Evolutionary conservation across 352 stramenopile species (phyloP), one percentile per base, ranked within the genome.

Genomic region (Peronospora belbahrii): DNA sequence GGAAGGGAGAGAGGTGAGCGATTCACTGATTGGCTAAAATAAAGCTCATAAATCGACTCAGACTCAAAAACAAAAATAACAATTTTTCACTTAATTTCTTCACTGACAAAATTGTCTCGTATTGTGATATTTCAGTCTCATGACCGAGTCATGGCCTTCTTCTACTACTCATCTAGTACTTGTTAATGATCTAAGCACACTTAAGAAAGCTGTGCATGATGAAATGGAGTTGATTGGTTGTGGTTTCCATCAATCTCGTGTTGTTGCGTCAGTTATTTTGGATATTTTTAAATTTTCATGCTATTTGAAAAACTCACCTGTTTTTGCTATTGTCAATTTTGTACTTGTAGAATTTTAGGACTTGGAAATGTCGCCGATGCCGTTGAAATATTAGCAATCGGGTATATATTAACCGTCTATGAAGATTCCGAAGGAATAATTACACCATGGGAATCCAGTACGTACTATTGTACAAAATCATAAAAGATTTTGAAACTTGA

Each of bases 361-460:
- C 71, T 84, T 34, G 86, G 77, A 14, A 96, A 95, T 60, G 84
- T 91, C 2, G 82, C 83, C 0, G 86, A 96, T 54, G 86, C 86
- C 2, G 84, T 95, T 11, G 86, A 96, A 62, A 89, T 96, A 50
- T 67, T 95, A 11, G 80, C 78, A 30, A 92, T 95, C 36, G 85
- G 86, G 8, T 96, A 94, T 54, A 94, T 96, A 32, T 46, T 96
- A 27, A 82, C 70, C 0, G 72, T 84, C 0, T 86, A 86, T 41
- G 74, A 84, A 57, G 67, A 84, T 28, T 65, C 62, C 0, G 73
- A 88, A 38, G 70, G 71, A 6, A 59, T 52, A 8, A 79, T 89
- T 47, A 81, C 74, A 0, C 52, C 74, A n/a, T 89, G 67, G 74
- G 56, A 89, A 45, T 84, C 74, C 10, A 90, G 75, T 87, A 56